A percentile compares a stretch with the other conserved stretches of the same genome.
These are phyloP conservation scores for Peronospora belbahrii DNA, from an alignment of 352 stramenopile species.

Conservation along the genomic window DNA sequence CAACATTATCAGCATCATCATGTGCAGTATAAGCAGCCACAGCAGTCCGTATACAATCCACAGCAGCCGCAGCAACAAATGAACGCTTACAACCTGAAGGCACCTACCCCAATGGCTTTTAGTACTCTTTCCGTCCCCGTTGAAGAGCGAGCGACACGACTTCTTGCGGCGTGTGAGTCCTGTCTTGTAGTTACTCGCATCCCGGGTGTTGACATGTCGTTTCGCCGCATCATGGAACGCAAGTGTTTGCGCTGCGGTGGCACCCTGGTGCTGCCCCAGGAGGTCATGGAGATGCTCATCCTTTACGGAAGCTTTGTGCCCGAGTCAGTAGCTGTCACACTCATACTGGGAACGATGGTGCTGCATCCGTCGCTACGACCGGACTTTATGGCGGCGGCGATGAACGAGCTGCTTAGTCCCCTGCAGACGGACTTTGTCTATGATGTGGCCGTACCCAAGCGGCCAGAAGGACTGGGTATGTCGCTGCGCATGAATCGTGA, in stretches of 20 bases:
- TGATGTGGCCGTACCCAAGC: conserved; percentile 75
- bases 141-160: conserved; percentile 44
- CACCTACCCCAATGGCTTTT: conserved; percentile 17
- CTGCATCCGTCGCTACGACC: conserved; percentile 64
- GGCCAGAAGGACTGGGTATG: conserved; percentile 71
- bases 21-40: conserved; percentile 9
- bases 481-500: conserved; percentile 81
- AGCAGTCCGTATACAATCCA: conserved; percentile 15
- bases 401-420: conserved; percentile 76
- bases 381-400: conserved; percentile 72
- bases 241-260: conserved; percentile 62
- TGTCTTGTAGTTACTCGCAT: conserved; percentile 66
- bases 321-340: conserved; percentile 54
- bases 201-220: conserved; percentile 71
- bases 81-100: conserved; percentile 20
- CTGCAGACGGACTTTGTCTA: conserved; percentile 82
- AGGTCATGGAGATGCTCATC: conserved; percentile 84
- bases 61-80: conserved; percentile 20
- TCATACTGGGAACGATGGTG: conserved; percentile 61
- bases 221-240: conserved; percentile 68
- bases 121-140: conserved; percentile 11
- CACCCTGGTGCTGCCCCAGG: conserved; percentile 58
- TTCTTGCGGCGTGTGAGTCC: conserved; percentile 65
- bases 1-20: conserved; percentile 7
- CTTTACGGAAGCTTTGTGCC: conserved; percentile 78